Evolutionary conservation across 2,329 filamentous ascomycete genomes (phyloP).

Genomic region (Colletotrichum theobromicola): DNA sequence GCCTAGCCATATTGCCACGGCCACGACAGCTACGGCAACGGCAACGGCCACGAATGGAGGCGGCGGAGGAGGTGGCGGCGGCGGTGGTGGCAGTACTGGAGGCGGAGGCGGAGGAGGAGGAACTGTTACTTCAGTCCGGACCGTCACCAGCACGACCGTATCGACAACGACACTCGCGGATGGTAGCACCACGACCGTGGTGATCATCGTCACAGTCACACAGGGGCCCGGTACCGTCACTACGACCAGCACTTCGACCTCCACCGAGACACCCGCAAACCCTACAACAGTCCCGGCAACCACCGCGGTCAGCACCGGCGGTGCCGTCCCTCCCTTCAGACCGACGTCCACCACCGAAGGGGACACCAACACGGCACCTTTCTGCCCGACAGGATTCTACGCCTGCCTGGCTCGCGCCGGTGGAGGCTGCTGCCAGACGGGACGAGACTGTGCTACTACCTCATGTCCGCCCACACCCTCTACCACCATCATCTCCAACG

Average conservation of each 20-base stretch:
- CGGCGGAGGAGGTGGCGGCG: not conserved
- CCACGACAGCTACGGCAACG: constrained; percentile 25
- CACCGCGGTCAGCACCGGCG: constrained; percentile 41
- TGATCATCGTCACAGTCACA: constrained; percentile 46
- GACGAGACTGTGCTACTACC: constrained; percentile 81
- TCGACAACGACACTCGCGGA: constrained; percentile 32
- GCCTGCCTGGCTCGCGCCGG: constrained; percentile 85
- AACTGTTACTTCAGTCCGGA: constrained; percentile 37
- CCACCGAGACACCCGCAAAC: constrained; percentile 42
- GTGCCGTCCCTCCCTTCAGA: constrained; percentile 50
- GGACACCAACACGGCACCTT: constrained; percentile 27
- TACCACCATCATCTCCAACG: constrained; percentile 71
- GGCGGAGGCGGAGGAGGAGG: not conserved
- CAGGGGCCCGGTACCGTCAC: constrained; percentile 27
- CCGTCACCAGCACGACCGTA: constrained; percentile 19
- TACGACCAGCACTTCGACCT: constrained; percentile 40
- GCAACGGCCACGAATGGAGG: constrained; percentile 3
- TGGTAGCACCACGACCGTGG: constrained; percentile 40
- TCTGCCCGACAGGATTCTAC: constrained; percentile 91
- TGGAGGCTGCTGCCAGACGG: constrained; percentile 85
- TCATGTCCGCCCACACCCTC: constrained; percentile 70
- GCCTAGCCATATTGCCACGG: constrained; percentile 29
- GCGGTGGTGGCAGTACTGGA: not conserved
- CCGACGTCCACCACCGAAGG: constrained; percentile 46
- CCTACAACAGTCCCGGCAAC: constrained; percentile 43